These are phyloP conservation scores for Raphanus hybrid DNA, from an alignment of 441 rosid genomes.

Conservation along the genomic window DNA sequence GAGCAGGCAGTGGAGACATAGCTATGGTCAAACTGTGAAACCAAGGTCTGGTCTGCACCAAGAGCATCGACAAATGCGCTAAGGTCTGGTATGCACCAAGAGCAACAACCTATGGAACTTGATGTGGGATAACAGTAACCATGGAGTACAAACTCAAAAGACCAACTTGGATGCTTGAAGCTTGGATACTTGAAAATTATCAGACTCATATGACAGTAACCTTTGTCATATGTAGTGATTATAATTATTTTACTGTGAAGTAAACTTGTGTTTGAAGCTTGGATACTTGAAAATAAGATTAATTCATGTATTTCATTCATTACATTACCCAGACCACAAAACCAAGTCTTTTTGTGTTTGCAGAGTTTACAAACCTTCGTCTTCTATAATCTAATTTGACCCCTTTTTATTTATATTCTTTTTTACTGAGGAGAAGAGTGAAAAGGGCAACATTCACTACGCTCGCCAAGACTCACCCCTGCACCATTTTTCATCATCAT, in stretches of 20 bases:
- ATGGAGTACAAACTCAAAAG: no score
- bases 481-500: conserved; percentile 33
- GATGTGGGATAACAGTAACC: no score
- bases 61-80: no score
- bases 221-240: no score
- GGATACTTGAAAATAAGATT: conserved; percentile 3
- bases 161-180: no score
- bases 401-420: conserved; percentile 26
- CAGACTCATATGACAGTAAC: no score
- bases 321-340: conserved; percentile 42
- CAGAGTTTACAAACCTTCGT: conserved; percentile 42
- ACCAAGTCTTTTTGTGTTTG: conserved; percentile 20
- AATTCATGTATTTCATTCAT: conserved; percentile 36
- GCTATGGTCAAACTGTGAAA: no score
- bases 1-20: no score
- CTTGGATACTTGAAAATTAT: no score
- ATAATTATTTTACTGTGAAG: background rate
- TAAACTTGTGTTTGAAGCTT: no score
- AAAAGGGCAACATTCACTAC: conserved; percentile 32
- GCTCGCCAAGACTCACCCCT: conserved; percentile 36
- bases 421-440: conserved; percentile 31
- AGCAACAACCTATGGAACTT: background rate
- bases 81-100: no score
- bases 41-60: no score
- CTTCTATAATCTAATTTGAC: conserved; percentile 33